Evolutionary conservation across 441 rosid genomes (phyloP).

Genomic region (Erodium texanum): DNA sequence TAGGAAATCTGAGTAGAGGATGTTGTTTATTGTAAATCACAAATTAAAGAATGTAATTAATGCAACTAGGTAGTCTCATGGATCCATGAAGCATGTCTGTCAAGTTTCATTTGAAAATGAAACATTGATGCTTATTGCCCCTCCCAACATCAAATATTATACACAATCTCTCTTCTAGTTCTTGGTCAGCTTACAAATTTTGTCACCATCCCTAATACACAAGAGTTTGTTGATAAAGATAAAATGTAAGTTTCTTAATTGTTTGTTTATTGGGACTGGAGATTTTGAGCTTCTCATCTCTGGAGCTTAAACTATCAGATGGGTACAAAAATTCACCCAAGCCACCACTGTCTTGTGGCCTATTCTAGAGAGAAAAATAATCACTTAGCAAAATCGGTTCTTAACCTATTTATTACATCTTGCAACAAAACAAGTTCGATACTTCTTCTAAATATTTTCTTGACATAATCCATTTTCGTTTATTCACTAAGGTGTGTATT

Average conservation of each 20-base stretch:
- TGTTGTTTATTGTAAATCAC: slow-evolving; percentile 3
- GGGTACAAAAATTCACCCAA: too few species aligned
- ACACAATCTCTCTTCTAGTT: background rate
- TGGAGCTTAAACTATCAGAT: background rate
- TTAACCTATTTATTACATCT: too few species aligned
- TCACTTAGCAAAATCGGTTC: too few species aligned
- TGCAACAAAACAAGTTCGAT: too few species aligned
- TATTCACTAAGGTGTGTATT: background rate
- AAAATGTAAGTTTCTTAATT: slow-evolving; percentile 11
- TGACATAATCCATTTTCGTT: too few species aligned
- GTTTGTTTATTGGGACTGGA: slow-evolving; percentile 7
- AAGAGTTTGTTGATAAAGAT: slow-evolving; percentile 9
- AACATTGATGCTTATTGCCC: background rate
- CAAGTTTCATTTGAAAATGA: background rate
- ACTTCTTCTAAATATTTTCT: too few species aligned
- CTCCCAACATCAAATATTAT: slow-evolving; percentile 1
- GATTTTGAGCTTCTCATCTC: background rate
- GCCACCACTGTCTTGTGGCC: too few species aligned
- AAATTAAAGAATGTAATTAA: slow-evolving; percentile 1
- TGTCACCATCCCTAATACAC: background rate
- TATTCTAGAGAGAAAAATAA: too few species aligned
- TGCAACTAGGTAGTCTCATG: slow-evolving; percentile 6
- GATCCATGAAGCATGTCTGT: slow-evolving; percentile 16
- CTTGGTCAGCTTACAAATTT: background rate
- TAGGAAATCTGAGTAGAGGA: background rate